phyloP scores from a whole-genome alignment of 805 yeast species.

The Yamadazyma endophytica region DNA sequence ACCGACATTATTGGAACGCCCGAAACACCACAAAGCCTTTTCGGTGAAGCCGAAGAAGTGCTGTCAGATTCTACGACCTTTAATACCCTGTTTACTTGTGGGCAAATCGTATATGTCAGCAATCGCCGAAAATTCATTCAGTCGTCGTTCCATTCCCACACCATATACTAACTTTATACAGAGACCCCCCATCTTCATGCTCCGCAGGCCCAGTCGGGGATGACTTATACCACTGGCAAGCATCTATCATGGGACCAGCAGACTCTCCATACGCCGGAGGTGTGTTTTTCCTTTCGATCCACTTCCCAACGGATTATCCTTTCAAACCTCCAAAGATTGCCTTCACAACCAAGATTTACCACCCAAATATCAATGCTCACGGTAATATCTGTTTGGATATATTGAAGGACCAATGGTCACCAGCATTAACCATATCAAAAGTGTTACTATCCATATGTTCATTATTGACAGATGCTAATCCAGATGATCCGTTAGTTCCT shows the following conservation, averaged over 20 bases:
- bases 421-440: slow-evolving; percentile 94
- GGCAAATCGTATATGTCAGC: too few species aligned
- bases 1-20: too few species aligned
- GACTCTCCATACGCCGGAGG: slow-evolving; percentile 90
- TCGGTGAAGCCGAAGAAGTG: too few species aligned
- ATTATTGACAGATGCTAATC: slow-evolving; percentile 93
- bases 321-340: slow-evolving; percentile 91
- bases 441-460: slow-evolving; percentile 94
- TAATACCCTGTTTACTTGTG: too few species aligned
- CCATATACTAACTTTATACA: slow-evolving; percentile 22
- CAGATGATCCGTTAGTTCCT: slow-evolving; percentile 98
- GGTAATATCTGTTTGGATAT: slow-evolving; percentile 97
- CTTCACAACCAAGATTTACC: slow-evolving; percentile 94
- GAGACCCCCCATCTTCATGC: slow-evolving; percentile 98
- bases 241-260: slow-evolving; percentile 98
- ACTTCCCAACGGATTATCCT: slow-evolving; percentile 98
- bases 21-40: too few species aligned
- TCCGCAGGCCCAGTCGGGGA: slow-evolving; percentile 99
- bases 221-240: slow-evolving; percentile 98
- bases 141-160: too few species aligned
- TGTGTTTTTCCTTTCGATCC: slow-evolving; percentile 91
- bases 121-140: too few species aligned
- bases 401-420: slow-evolving; percentile 98
- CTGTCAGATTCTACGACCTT: too few species aligned
- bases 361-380: slow-evolving; percentile 93